A percentile compares a stretch with the other conserved stretches of the same genome.
phyloP scores from a whole-genome alignment of 73 alveolate genomes.

The Tetrahymena elliotti region DNA sequence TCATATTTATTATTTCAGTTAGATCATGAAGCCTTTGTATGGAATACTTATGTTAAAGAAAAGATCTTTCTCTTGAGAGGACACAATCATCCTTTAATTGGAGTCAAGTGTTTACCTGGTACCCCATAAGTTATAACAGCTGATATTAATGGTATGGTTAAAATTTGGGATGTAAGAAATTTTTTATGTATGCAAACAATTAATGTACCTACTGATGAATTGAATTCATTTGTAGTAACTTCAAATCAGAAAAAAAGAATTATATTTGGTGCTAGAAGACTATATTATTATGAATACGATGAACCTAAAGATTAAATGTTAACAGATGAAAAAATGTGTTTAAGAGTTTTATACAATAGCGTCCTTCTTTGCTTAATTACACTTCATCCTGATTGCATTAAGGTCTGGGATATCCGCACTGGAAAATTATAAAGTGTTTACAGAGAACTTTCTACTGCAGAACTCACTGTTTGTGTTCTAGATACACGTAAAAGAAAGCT shows the following conservation, averaged over 20 bases:
- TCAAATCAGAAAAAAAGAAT: conserved; percentile 80
- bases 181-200: conserved; percentile 86
- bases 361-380: conserved; percentile 90
- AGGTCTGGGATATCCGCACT: conserved; percentile 93
- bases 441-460: conserved; percentile 88
- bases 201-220: conserved; percentile 89
- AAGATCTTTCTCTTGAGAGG: conserved; percentile 93
- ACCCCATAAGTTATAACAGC: conserved; percentile 94
- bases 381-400: conserved; percentile 94
- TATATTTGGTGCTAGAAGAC: conserved; percentile 89
- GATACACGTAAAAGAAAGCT: conserved; percentile 91
- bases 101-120: conserved; percentile 87
- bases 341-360: conserved; percentile 87
- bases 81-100: conserved; percentile 91
- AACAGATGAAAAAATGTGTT: conserved; percentile 90
- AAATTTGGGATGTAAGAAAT: conserved; percentile 96
- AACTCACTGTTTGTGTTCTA: conserved; percentile 84
- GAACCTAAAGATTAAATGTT: conserved; percentile 96
- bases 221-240: conserved; percentile 86
- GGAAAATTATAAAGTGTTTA: conserved; percentile 90
- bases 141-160: conserved; percentile 95
- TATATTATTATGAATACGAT: conserved; percentile 93
- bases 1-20: conserved; percentile 1
- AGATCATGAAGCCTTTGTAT: conserved; percentile 86
- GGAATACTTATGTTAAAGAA: conserved; percentile 95